A percentile compares a stretch with the other conserved stretches of the same genome.
These are phyloP conservation scores for Arthroderma sp. DNA, from an alignment of 2,329 filamentous ascomycete species.

Conservation along the genomic window DNA sequence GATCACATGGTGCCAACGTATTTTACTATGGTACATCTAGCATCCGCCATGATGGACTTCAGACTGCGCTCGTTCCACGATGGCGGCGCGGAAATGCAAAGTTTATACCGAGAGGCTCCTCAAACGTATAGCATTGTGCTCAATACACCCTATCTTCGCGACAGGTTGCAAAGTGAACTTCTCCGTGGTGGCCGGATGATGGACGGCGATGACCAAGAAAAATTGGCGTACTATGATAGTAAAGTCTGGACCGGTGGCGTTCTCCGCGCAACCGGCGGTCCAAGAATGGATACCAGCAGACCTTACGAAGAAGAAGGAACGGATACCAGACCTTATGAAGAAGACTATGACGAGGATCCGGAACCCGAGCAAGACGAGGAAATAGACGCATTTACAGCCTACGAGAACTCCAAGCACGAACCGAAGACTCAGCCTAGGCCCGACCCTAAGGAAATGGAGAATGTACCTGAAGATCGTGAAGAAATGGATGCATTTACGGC, in stretches of 20 bases:
- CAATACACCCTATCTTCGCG: conserved; percentile 26
- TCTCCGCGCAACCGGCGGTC: conserved; percentile 17
- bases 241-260: conserved; percentile 25
- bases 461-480: no score
- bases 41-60: conserved; percentile 25
- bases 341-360: no score
- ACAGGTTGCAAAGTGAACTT: conserved; percentile 29
- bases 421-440: no score
- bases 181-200: conserved; percentile 14
- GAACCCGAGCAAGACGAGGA: no score
- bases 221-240: conserved; percentile 8
- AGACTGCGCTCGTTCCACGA: conserved; percentile 23
- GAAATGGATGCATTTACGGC: no score
- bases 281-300: conserved; percentile 6
- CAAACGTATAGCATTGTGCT: conserved; percentile 24
- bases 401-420: no score
- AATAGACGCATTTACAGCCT: no score
- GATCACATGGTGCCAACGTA: conserved; percentile 33
- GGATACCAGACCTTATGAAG: background rate
- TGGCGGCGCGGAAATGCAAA: conserved; percentile 18
- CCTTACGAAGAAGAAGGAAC: background rate
- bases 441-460: no score
- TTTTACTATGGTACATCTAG: conserved; percentile 30
- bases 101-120: conserved; percentile 21
- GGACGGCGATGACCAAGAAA: background rate